Evolutionary conservation across 306 rosid genomes (phyloP).

Genomic region (Medicago truncatula): DNA sequence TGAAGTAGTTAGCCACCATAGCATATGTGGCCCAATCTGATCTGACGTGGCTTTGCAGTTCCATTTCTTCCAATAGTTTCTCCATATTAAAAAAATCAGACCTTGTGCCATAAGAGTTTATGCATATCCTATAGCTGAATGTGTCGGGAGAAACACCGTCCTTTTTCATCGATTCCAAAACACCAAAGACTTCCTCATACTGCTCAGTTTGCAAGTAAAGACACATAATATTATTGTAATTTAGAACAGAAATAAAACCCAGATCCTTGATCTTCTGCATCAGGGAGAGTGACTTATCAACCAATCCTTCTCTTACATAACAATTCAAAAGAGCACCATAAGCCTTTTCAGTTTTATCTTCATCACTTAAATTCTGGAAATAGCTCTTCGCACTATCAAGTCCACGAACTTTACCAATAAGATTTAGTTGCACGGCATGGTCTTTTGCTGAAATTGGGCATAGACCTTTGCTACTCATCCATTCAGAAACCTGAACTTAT

Average conservation of each 20-base stretch:
- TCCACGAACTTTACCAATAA: conserved; percentile 69
- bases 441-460: conserved; percentile 51
- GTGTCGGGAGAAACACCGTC: conserved; percentile 61
- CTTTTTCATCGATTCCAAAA: conserved; percentile 61
- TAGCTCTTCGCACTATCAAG: conserved; percentile 65
- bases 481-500: conserved; percentile 66
- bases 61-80: conserved; percentile 67
- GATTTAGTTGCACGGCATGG: conserved; percentile 65
- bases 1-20: conserved; percentile 62
- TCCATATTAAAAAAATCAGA: conserved; percentile 63
- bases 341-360: conserved; percentile 49
- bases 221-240: conserved; percentile 69
- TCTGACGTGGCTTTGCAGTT: conserved; percentile 47
- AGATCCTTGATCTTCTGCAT: conserved; percentile 72
- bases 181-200: conserved; percentile 65
- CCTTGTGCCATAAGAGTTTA: conserved; percentile 59
- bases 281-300: conserved; percentile 67
- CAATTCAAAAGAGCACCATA: conserved; percentile 78
- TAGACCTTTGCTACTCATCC: conserved; percentile 63
- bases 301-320: conserved; percentile 65
- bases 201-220: conserved; percentile 53
- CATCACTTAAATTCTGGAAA: conserved; percentile 57
- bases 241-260: conserved; percentile 59
- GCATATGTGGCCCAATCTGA: conserved; percentile 61
- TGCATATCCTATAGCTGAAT: conserved; percentile 68